Percentiles rank a stretch among this genome's conserved stretches.
Evolutionary conservation across 495 filamentous ascomycete genomes (phyloP).

Genomic region (Penicillium pancosmium): DNA sequence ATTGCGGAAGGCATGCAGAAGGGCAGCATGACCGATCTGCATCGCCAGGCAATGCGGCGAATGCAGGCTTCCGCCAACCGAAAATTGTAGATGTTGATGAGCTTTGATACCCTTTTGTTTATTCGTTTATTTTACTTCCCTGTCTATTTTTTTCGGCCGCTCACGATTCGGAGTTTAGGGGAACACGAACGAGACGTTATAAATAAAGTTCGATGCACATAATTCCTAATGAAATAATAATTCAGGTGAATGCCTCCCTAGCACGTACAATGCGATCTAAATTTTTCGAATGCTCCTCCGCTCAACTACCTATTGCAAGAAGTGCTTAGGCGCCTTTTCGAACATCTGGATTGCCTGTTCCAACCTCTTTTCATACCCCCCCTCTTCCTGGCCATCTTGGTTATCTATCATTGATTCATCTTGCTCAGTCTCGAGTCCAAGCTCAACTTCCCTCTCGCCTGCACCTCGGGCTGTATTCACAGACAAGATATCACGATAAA

Average conservation of each 20-base stretch:
- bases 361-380: constrained; percentile 28
- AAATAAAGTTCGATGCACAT: constrained; percentile 17
- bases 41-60: constrained; percentile 77
- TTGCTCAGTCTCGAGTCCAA: constrained; percentile 12
- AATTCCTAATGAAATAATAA: constrained; percentile 17
- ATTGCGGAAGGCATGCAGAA: constrained; percentile 78
- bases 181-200: background rate
- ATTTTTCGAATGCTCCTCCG: background rate
- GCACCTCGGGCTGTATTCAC: constrained; percentile 16
- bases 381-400: constrained; percentile 21
- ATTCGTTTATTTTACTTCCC: background rate
- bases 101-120: constrained; percentile 22
- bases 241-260: background rate
- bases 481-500: constrained; percentile 32
- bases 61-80: constrained; percentile 77
- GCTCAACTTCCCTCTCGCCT: constrained; percentile 10
- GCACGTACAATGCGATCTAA: background rate
- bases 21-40: constrained; percentile 72
- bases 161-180: constrained; percentile 4
- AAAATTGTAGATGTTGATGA: constrained; percentile 22
- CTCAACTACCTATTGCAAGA: constrained; percentile 9
- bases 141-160: constrained; percentile 9
- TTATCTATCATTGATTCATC: constrained; percentile 7
- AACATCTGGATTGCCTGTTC: constrained; percentile 29
- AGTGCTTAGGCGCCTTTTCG: constrained; percentile 26